Conservation (phyloP, 2,329 filamentous ascomycete species). For the Trichoderma pleuroti region DNA sequence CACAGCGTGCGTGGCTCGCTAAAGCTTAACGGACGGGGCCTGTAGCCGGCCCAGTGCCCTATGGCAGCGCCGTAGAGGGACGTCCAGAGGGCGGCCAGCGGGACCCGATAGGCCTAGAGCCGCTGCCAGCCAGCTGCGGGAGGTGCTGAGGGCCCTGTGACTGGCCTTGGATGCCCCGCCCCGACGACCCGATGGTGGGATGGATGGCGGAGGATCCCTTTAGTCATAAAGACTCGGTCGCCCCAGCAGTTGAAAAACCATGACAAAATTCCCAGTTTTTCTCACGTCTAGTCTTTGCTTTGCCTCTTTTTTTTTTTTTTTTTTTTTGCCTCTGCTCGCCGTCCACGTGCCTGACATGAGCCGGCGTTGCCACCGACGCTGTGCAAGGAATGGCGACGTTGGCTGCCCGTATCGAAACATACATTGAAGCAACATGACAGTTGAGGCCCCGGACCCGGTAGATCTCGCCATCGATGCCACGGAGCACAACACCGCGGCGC, state of each 20-base stretch:
- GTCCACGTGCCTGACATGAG: slow-evolving; percentile 13
- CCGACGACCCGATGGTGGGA: slow-evolving; percentile 18
- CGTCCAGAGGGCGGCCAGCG: not conserved
- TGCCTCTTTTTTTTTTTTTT: not conserved
- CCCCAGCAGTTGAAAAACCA: slow-evolving; percentile 1
- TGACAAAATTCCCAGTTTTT: not conserved
- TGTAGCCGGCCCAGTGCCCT: not conserved
- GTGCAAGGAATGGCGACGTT: not conserved
- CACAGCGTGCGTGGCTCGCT: slow-evolving; percentile 15
- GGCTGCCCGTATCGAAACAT: not conserved
- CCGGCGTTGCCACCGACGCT: not conserved
- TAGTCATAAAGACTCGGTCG: slow-evolving; percentile 14
- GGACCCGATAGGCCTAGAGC: not conserved
- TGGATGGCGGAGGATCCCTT: slow-evolving; percentile 1
- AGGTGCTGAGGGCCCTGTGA: not conserved
- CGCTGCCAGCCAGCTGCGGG: not conserved
- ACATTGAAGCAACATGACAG: not conserved
- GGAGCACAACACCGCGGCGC: slow-evolving; percentile 17
- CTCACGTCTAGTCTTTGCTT: not conserved
- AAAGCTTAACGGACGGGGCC: slow-evolving; percentile 14
- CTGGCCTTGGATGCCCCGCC: slow-evolving; percentile 3
- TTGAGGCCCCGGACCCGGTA: not conserved
- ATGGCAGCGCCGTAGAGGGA: not conserved
- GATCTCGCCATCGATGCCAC: slow-evolving; percentile 11
- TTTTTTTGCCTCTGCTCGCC: not conserved